Conservation (phyloP, 108 stramenopile species). For the Cyclotella kingstonii region DNA sequence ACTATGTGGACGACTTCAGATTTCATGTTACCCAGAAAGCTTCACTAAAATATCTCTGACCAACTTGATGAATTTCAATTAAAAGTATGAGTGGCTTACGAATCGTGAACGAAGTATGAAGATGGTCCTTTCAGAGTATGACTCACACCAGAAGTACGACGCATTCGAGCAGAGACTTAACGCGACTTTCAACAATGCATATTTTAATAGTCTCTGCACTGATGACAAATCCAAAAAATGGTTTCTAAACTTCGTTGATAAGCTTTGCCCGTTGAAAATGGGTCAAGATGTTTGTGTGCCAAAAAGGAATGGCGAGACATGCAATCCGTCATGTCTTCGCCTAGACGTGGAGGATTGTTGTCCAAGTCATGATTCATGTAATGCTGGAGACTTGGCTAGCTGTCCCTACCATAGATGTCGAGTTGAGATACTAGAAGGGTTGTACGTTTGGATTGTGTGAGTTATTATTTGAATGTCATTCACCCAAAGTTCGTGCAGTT, state of each 20-base stretch:
- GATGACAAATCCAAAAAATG: constrained; percentile 10
- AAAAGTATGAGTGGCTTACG: constrained; percentile 21
- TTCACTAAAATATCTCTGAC: too few relatives aligned
- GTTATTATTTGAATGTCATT: neutral
- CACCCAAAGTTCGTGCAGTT: neutral
- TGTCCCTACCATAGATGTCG: constrained; percentile 47
- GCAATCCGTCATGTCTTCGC: constrained; percentile 17
- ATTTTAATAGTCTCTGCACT: constrained; percentile 39
- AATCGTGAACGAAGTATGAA: constrained; percentile 13
- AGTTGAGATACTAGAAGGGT: constrained; percentile 13
- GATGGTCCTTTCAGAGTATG: constrained; percentile 17
- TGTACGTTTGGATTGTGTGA: constrained; percentile 15
- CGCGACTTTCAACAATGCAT: constrained; percentile 28
- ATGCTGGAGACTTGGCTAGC: neutral
- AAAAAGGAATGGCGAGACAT: constrained; percentile 7
- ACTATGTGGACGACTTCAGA: too few relatives aligned
- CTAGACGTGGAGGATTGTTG: constrained; percentile 22
- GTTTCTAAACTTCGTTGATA: constrained; percentile 24
- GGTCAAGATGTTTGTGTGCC: constrained; percentile 10
- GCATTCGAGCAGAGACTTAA: constrained; percentile 27
- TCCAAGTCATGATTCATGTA: constrained; percentile 28
- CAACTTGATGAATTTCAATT: neutral
- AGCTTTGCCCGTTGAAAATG: constrained; percentile 33
- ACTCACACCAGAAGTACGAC: constrained; percentile 27
- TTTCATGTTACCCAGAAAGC: too few relatives aligned